Evolutionary conservation across 2,329 filamentous ascomycete genomes (phyloP).

Genomic region (Pseudogymnoascus sp.): DNA sequence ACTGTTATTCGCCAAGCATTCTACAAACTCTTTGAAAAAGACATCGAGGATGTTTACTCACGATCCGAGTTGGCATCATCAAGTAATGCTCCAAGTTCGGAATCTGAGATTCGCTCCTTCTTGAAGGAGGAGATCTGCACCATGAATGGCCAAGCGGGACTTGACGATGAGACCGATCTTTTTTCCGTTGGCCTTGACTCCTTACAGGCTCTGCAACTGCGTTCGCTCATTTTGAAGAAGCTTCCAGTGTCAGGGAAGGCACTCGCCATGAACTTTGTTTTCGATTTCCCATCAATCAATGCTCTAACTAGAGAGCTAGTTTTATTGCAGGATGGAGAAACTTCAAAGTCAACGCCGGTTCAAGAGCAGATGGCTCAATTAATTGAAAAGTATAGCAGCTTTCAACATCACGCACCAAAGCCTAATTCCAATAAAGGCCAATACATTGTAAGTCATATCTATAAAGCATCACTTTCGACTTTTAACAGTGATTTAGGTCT

Average conservation of each 20-base stretch:
- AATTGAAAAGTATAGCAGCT: slow-evolving; percentile 38
- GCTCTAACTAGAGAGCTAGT: slow-evolving; percentile 40
- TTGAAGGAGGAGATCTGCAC: slow-evolving; percentile 23
- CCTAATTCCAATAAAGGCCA: slow-evolving; percentile 11
- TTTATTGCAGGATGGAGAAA: slow-evolving; percentile 25
- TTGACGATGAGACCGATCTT: slow-evolving; percentile 44
- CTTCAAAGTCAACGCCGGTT: background rate
- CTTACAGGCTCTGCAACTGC: slow-evolving; percentile 49
- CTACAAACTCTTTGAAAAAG: slow-evolving; percentile 36
- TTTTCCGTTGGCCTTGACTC: slow-evolving; percentile 53
- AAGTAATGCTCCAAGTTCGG: slow-evolving; percentile 10
- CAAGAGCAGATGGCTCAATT: slow-evolving; percentile 37
- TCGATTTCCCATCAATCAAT: slow-evolving; percentile 46
- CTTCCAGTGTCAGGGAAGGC: slow-evolving; percentile 40
- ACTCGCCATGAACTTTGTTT: slow-evolving; percentile 50
- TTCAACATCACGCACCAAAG: slow-evolving; percentile 24
- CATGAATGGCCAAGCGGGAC: slow-evolving; percentile 2
- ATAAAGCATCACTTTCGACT: background rate
- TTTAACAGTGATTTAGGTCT: slow-evolving; percentile 30
- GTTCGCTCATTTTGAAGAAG: slow-evolving; percentile 43
- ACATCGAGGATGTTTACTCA: slow-evolving; percentile 38
- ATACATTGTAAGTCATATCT: slow-evolving; percentile 17
- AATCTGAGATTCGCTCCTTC: slow-evolving; percentile 12
- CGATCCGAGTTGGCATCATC: slow-evolving; percentile 20
- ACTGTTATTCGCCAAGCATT: slow-evolving; percentile 44